Conservation (phyloP, 352 stramenopile genomes). For the Phytophthora crassamura region DNA sequence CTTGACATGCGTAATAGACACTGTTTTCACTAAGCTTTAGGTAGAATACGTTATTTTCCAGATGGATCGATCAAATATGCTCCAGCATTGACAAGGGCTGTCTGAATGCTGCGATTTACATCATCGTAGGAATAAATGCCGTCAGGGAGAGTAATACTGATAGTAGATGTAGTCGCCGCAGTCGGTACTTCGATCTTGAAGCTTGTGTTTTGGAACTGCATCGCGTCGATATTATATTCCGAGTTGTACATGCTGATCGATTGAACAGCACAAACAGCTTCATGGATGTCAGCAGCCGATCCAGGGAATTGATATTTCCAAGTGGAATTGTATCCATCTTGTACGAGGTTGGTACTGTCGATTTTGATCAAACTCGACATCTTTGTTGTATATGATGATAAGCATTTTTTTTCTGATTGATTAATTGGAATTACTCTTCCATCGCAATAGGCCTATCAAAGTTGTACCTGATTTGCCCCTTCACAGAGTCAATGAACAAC, state of each 20-base stretch:
- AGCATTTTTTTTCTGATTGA: conserved; percentile 4
- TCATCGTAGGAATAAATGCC: conserved; percentile 11
- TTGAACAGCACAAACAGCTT: conserved; percentile 1
- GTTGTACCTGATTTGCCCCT: background rate
- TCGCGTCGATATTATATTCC: background rate
- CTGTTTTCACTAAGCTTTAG: conserved; percentile 1
- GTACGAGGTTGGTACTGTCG: background rate
- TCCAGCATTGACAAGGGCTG: conserved; percentile 2
- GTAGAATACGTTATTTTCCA: conserved; percentile 4
- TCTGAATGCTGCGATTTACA: conserved; percentile 13
- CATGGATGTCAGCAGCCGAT: background rate
- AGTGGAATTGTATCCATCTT: background rate
- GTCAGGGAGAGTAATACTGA: background rate
- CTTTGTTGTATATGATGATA: conserved; percentile 4
- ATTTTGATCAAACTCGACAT: background rate
- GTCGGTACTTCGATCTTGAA: conserved; percentile 18
- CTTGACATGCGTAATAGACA: background rate
- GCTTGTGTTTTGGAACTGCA: conserved; percentile 6
- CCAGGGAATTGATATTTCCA: conserved; percentile 8
- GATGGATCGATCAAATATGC: conserved; percentile 1
- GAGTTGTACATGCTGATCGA: background rate
- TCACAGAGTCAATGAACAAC: background rate
- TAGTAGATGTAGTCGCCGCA: conserved; percentile 7
- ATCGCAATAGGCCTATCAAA: background rate
- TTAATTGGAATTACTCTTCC: background rate